A percentile compares a stretch with the other conserved stretches of the same genome.
These are phyloP conservation scores for Aspergillus hortae DNA, from an alignment of 2,329 filamentous ascomycete genomes.

Conservation along the genomic window DNA sequence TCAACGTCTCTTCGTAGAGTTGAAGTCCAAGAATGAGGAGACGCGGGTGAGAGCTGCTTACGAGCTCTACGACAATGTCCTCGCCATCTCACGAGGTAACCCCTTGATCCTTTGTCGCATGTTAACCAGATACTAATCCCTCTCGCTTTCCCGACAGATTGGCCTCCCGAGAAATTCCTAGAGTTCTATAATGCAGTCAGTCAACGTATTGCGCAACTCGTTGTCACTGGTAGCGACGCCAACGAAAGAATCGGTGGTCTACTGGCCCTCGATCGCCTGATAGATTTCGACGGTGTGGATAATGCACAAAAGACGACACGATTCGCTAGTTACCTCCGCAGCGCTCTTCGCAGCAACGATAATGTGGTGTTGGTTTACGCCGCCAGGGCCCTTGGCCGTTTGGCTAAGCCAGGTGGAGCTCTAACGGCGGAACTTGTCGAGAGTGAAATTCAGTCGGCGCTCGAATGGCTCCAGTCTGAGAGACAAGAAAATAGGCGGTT, in stretches of 20 bases:
- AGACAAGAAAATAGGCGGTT: constrained; percentile 90
- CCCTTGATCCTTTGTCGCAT: neutral
- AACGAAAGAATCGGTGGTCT: constrained; percentile 88
- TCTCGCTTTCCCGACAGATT: constrained; percentile 52
- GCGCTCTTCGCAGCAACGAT: constrained; percentile 85
- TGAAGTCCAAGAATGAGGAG: constrained; percentile 55
- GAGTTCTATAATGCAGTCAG: constrained; percentile 66
- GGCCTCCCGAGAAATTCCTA: constrained; percentile 74
- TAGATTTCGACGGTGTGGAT: constrained; percentile 96
- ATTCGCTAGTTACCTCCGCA: constrained; percentile 86
- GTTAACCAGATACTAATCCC: neutral
- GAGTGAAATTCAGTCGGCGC: constrained; percentile 89
- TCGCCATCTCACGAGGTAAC: constrained; percentile 45
- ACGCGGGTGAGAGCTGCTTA: constrained; percentile 46
- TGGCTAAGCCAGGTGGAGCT: constrained; percentile 88
- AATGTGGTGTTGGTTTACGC: constrained; percentile 86
- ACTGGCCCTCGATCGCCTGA: constrained; percentile 84
- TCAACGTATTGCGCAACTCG: constrained; percentile 65
- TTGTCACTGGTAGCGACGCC: constrained; percentile 80
- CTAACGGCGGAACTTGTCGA: constrained; percentile 94
- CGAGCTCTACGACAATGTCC: constrained; percentile 46
- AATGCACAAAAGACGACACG: constrained; percentile 88
- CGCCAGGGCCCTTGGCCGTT: constrained; percentile 80
- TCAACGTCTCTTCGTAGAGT: constrained; percentile 55
- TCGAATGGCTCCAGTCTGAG: constrained; percentile 96